Conservation (phyloP, 192 early-diverging fungal genomes). For the Polychytrium aggregatum region DNA sequence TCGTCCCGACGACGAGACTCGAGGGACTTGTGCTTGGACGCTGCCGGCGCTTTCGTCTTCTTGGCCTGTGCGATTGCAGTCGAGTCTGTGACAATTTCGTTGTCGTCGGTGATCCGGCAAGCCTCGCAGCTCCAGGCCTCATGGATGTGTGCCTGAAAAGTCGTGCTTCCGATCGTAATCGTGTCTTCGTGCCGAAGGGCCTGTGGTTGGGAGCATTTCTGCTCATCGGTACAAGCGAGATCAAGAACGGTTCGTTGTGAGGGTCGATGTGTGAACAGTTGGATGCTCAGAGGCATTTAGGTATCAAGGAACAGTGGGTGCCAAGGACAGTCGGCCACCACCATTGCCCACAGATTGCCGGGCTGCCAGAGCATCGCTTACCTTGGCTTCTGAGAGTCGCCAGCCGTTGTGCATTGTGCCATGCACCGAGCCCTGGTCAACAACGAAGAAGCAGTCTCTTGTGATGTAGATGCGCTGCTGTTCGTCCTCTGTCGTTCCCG, state of each 20-base stretch:
- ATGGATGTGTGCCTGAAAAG: constrained; percentile 54
- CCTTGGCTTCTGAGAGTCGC: constrained; percentile 53
- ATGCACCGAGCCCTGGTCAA: constrained; percentile 62
- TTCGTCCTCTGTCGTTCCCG: too few species aligned
- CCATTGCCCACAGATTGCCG: too few species aligned
- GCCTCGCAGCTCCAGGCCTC: constrained; percentile 45
- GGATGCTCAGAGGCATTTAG: too few species aligned
- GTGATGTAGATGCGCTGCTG: too few species aligned
- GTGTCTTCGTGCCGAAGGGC: constrained; percentile 43
- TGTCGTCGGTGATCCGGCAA: constrained; percentile 41
- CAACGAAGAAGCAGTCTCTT: constrained; percentile 37
- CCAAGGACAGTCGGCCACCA: too few species aligned
- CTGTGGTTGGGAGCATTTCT: constrained; percentile 42
- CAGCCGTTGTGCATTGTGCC: constrained; percentile 61
- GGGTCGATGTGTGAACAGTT: too few species aligned
- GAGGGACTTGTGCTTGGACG: constrained; percentile 4
- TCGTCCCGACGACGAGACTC: constrained; percentile 6
- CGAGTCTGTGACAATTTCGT: constrained; percentile 3
- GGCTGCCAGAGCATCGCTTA: too few species aligned
- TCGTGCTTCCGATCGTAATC: constrained; percentile 45
- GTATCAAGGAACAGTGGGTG: too few species aligned
- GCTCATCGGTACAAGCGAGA: too few species aligned
- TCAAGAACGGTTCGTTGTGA: too few species aligned
- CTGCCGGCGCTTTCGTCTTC: too few species aligned
- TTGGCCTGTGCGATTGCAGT: not conserved